Evolutionary conservation across 495 filamentous ascomycete genomes (phyloP).

Genomic region (Cryomyces minteri): DNA sequence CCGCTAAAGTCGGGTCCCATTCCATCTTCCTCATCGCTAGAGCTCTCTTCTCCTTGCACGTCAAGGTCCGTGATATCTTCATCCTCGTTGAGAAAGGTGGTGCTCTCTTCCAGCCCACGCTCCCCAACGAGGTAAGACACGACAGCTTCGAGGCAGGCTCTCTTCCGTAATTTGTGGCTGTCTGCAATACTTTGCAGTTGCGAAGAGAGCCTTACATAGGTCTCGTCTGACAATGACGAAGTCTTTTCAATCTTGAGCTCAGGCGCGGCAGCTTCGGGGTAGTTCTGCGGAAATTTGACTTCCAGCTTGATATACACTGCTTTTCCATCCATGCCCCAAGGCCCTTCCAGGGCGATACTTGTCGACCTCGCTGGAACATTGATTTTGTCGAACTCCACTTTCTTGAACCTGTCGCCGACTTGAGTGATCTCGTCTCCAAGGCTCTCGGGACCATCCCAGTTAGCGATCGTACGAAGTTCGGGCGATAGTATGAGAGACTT

Average conservation of each 20-base stretch:
- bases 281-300: constrained; percentile 60
- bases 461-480: neutral
- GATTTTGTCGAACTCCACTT: constrained; percentile 75
- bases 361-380: constrained; percentile 55
- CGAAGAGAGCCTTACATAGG: constrained; percentile 37
- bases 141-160: constrained; percentile 67
- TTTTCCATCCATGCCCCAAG: constrained; percentile 58
- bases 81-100: constrained; percentile 41
- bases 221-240: constrained; percentile 53
- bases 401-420: constrained; percentile 63
- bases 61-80: constrained; percentile 21
- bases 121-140: constrained; percentile 76
- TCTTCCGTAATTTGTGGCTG: constrained; percentile 44
- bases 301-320: constrained; percentile 61
- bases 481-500: neutral
- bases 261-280: constrained; percentile 49
- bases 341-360: constrained; percentile 64
- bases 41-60: constrained; percentile 34
- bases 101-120: constrained; percentile 54
- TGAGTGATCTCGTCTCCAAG: constrained; percentile 77
- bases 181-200: constrained; percentile 55
- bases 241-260: constrained; percentile 60
- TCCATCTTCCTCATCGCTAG: constrained; percentile 71
- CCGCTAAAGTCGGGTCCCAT: constrained; percentile 28
- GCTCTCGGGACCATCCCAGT: constrained; percentile 49